A percentile compares a stretch with the other conserved stretches of the same genome.
These are phyloP conservation scores for Rhododendron simsii DNA, from an alignment of 148 eudicot species.

Conservation along the genomic window DNA sequence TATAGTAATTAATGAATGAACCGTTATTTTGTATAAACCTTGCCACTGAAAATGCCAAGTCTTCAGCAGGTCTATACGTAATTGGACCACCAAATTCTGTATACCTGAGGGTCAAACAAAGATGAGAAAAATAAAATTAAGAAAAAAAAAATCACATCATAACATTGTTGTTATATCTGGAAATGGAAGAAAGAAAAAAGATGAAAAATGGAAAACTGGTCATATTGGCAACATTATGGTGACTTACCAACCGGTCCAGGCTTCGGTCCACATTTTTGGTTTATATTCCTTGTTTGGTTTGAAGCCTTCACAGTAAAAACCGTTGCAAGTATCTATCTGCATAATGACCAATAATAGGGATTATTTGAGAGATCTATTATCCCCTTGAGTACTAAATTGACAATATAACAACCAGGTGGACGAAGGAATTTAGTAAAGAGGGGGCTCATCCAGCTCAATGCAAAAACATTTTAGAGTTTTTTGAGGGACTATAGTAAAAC, in stretches of 20 bases:
- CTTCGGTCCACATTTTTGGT: constrained; percentile 92
- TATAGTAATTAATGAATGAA: constrained; percentile 80
- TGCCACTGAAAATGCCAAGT: constrained; percentile 78
- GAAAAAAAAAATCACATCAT: background rate
- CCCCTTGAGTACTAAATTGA: background rate
- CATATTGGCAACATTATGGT: background rate
- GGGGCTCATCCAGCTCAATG: background rate
- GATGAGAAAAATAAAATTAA: background rate
- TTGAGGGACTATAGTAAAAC: background rate
- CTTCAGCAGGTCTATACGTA: constrained; percentile 82
- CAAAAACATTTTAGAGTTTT: background rate
- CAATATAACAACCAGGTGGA: background rate
- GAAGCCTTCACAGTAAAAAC: constrained; percentile 79
- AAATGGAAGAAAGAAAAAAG: background rate
- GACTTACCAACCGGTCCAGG: constrained; percentile 87
- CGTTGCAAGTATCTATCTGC: constrained; percentile 95
- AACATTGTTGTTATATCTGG: background rate
- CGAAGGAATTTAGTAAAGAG: background rate
- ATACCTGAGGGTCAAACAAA: constrained; percentile 37
- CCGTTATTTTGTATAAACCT: constrained; percentile 83
- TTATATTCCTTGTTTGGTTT: constrained; percentile 52
- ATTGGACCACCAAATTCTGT: constrained; percentile 68
- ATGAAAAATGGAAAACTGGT: background rate
- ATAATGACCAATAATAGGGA: background rate
- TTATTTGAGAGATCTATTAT: too few relatives aligned